These are phyloP conservation scores for Pestalotiopsis sp. DNA, from an alignment of 2,329 filamentous ascomycete genomes.

Conservation along the genomic window DNA sequence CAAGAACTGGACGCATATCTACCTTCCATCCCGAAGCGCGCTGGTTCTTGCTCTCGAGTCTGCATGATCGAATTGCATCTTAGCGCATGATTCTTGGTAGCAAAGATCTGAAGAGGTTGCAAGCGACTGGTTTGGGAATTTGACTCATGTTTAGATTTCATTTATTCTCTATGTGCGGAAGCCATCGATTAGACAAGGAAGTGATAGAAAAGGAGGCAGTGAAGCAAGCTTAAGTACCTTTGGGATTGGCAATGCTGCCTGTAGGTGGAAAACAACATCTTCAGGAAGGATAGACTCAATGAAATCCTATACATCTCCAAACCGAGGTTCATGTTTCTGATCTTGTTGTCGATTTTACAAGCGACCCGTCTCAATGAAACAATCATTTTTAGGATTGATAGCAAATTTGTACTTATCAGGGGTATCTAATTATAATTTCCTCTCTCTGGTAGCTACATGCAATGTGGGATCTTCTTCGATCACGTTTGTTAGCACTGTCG, in stretches of 20 bases:
- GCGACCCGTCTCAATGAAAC: no score
- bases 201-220: background rate
- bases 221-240: background rate
- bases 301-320: background rate
- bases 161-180: background rate
- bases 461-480: background rate
- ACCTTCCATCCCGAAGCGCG: conserved; percentile 79
- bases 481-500: background rate
- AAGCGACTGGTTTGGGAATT: background rate
- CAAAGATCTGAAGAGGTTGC: background rate
- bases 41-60: conserved; percentile 53
- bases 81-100: background rate
- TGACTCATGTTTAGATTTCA: background rate
- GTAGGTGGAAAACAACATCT: background rate
- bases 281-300: background rate
- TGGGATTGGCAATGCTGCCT: background rate
- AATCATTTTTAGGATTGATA: background rate
- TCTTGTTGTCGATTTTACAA: no score
- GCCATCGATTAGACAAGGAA: background rate
- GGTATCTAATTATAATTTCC: background rate
- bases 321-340: no score
- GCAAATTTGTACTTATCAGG: background rate
- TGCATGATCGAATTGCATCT: background rate
- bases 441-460: background rate
- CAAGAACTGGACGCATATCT: conserved; percentile 90